Evolutionary conservation across 305 asterid species (phyloP), one percentile per base, ranked within the genome.

Genomic region (Fraxinus paxiana): DNA sequence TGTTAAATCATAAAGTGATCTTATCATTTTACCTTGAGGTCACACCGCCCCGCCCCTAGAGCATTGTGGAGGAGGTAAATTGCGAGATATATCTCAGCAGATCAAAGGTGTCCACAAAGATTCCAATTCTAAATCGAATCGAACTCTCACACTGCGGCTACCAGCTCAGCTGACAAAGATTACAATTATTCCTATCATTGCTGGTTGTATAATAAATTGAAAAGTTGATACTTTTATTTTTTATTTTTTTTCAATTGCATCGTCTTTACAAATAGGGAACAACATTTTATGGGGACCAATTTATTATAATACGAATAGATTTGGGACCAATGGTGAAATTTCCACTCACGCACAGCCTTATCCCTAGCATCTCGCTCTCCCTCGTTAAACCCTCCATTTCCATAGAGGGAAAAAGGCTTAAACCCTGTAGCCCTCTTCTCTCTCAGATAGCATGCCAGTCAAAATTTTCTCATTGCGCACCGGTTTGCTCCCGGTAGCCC

Each of bases 401-500:
- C 48, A 71, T 35, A 18, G 30, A 48, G 85, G 59, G 54, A 35
- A 61, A 37, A 69, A 10, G 71, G 85, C 92, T 83, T 86, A 86
- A 89, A 89, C 92, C 92, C 90, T 82, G 73, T 78, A 84, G 22
- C 38, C 63, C 65, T 86, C 80, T 48, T 63, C 75, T 31, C 80
- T 15, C 54, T 48, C 59, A 22, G 76, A 24, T 69, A 77, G 73
- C 43, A 94, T 94, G 97, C 91, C 92, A 9, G 35, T 88, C 78
- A 90, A 84, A 82, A 85, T 94, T 74, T 75, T 90, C n/a, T 89
- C 97, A 31, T 46, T 88, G 48, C 87, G 78, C 74, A 90, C 85
- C 77, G 86, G 83, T 56, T 73, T 81, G 59, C 56, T 87, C 30
- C 84, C 87, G 43, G 65, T 77, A n/a, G 35, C 85, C 12, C 81